phyloP scores from a whole-genome alignment of 768 basidiomycete species.

The Suillus alpinus region DNA sequence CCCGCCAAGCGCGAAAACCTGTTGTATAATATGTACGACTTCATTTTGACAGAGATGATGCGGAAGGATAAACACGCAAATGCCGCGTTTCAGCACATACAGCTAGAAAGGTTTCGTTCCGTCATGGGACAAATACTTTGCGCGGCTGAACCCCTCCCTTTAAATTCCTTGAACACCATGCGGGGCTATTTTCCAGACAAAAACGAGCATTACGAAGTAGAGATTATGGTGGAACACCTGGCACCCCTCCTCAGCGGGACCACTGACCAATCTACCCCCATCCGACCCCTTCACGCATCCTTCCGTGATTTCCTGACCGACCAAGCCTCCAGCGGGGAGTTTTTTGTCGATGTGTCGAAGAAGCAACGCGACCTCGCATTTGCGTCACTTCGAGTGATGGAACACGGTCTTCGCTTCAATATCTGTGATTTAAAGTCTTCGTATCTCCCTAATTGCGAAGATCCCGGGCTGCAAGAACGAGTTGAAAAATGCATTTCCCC shows the following conservation, averaged over 20 bases:
- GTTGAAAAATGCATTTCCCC: conserved; percentile 1
- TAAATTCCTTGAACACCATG: not conserved
- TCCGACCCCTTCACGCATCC: conserved; percentile 25
- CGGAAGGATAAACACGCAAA: not conserved
- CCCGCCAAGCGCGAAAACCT: not conserved
- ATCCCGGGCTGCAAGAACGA: conserved; percentile 3
- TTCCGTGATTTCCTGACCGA: conserved; percentile 25
- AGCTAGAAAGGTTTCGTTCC: not conserved
- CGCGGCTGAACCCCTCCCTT: not conserved
- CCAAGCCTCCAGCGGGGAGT: conserved; percentile 10
- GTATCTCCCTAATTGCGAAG: conserved; percentile 24
- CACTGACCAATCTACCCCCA: not conserved
- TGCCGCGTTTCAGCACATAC: too few relatives aligned
- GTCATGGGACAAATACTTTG: conserved; percentile 2
- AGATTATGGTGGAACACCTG: conserved; percentile 1
- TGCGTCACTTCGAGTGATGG: conserved; percentile 27
- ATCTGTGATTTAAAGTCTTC: conserved; percentile 33
- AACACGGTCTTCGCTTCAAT: conserved; percentile 32
- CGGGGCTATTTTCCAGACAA: not conserved
- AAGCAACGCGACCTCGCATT: conserved; percentile 18
- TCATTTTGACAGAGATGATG: not conserved
- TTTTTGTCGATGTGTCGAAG: conserved; percentile 10
- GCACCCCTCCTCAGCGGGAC: conserved; percentile 9
- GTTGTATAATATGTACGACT: not conserved
- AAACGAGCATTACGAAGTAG: not conserved